phyloP scores from a whole-genome alignment of 176 grass and related monocot genomes.

The Aegilops longissima region DNA sequence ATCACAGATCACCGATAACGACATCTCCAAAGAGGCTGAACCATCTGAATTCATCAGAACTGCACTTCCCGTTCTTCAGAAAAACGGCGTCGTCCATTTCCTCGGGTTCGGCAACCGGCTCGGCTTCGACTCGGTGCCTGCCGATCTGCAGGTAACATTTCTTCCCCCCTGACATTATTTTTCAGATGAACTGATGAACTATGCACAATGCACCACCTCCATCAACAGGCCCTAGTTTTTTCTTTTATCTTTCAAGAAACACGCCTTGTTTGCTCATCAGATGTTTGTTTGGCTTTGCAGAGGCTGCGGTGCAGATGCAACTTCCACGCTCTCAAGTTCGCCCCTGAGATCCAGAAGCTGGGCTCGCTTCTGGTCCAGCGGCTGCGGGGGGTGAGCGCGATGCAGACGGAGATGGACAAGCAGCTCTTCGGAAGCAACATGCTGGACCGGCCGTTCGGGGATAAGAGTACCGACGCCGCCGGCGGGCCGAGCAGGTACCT shows the following conservation, averaged over 20 bases:
- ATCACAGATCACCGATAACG: conserved; percentile 77
- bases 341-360: conserved; percentile 58
- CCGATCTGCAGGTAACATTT: conserved; percentile 68
- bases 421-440: conserved; percentile 71
- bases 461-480: neutral
- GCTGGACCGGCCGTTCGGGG: neutral
- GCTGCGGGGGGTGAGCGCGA: conserved; percentile 53
- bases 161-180: neutral
- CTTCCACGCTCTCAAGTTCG: conserved; percentile 92
- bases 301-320: conserved; percentile 95
- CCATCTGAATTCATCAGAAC: conserved; percentile 68
- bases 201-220: neutral
- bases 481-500: conserved; percentile 65
- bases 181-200: neutral
- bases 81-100: conserved; percentile 75
- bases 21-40: conserved; percentile 78
- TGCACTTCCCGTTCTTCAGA: conserved; percentile 64
- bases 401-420: conserved; percentile 69
- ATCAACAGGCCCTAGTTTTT: neutral
- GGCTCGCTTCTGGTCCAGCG: conserved; percentile 80
- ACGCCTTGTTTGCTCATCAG: neutral
- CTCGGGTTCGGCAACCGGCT: conserved; percentile 96
- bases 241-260: too few species aligned
- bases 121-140: conserved; percentile 81
- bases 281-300: conserved; percentile 28